A percentile compares a stretch with the other conserved stretches of the same genome.
Evolutionary conservation across 2,329 filamentous ascomycete genomes (phyloP).

Genomic region (Thelonectria blattea): DNA sequence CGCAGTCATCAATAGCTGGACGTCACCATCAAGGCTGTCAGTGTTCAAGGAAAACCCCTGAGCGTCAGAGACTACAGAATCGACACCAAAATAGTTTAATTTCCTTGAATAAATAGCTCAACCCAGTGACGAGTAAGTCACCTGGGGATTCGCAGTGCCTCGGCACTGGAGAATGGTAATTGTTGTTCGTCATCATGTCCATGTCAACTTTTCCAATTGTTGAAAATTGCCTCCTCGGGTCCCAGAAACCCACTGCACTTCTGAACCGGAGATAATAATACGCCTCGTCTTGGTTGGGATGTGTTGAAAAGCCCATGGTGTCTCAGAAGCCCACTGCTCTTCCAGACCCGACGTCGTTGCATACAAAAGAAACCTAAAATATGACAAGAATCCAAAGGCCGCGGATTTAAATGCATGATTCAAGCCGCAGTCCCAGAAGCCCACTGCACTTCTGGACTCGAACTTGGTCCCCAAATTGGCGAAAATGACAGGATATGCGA

Average conservation of each 20-base stretch:
- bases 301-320: conserved; percentile 28
- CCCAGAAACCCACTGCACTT: conserved; percentile 39
- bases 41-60: background rate
- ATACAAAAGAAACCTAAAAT: conserved; percentile 9
- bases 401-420: background rate
- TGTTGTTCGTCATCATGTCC: background rate
- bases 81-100: background rate
- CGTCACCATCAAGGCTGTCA: background rate
- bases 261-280: conserved; percentile 9
- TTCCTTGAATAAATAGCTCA: background rate
- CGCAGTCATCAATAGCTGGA: no score
- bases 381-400: background rate
- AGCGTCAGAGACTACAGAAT: background rate
- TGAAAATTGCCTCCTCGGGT: conserved; percentile 14
- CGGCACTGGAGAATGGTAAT: conserved; percentile 6
- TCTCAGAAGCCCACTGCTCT: conserved; percentile 27
- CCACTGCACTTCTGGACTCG: conserved; percentile 24
- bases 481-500: conserved; percentile 7
- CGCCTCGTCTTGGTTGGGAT: conserved; percentile 3
- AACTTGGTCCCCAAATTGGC: background rate
- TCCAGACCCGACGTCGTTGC: conserved; percentile 16
- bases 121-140: background rate
- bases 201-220: conserved; percentile 16
- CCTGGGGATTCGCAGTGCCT: background rate
- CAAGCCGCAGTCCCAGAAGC: conserved; percentile 20